Evolutionary conservation across 768 basidiomycete species (phyloP).

Genomic region (Pleurotus giganteus): DNA sequence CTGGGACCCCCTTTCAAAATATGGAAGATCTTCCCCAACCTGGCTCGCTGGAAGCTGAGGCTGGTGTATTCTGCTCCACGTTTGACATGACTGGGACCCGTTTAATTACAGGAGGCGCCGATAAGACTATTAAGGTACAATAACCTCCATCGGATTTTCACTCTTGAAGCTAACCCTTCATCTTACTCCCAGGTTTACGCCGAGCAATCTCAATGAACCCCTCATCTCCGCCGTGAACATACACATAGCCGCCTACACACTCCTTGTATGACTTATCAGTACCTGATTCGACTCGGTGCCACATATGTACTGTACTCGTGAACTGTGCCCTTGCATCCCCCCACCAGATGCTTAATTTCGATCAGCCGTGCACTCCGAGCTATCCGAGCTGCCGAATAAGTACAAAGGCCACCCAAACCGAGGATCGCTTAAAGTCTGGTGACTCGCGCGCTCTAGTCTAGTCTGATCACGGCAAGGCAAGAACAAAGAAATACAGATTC

Average conservation of each 20-base stretch:
- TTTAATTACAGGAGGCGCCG: conserved; percentile 93
- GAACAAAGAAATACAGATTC: no score
- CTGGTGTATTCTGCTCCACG: conserved; percentile 94
- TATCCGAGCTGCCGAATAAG: not conserved
- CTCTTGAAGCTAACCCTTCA: conserved; percentile 2
- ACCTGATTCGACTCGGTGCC: not conserved
- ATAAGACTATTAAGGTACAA: conserved; percentile 96
- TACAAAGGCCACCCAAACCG: no score
- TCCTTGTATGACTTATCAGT: not conserved
- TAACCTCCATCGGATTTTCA: not conserved
- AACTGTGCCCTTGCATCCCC: not conserved
- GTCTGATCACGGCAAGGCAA: no score
- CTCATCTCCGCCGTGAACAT: conserved; percentile 2
- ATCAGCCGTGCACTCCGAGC: not conserved
- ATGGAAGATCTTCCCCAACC: conserved; percentile 94
- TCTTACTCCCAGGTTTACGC: conserved; percentile 52
- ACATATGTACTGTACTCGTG: not conserved
- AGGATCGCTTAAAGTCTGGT: no score
- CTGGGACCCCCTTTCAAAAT: conserved; percentile 93
- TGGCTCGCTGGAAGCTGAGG: conserved; percentile 96
- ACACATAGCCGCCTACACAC: not conserved
- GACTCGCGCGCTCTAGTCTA: not conserved
- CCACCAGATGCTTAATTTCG: not conserved
- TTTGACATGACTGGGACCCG: conserved; percentile 96
- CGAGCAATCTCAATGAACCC: conserved; percentile 56